Conservation (phyloP, 306 rosid species). For the Ceratonia siliqua region DNA sequence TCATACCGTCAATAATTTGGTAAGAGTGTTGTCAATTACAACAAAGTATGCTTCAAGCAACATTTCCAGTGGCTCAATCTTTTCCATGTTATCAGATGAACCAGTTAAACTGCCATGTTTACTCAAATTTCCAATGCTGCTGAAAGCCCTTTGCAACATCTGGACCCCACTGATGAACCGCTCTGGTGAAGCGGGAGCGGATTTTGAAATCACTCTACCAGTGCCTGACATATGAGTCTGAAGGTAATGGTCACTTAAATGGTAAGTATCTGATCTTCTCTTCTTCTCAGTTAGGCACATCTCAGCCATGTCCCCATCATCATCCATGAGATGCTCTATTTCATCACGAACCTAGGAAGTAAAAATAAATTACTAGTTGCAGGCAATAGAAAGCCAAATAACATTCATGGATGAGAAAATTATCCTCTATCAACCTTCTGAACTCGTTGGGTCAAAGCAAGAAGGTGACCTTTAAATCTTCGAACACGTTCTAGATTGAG, state of each 20-base stretch:
- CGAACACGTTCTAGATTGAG: constrained; percentile 87
- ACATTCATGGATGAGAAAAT: constrained; percentile 25
- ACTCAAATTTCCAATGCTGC: constrained; percentile 60
- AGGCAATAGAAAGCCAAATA: constrained; percentile 7
- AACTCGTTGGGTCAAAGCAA: constrained; percentile 88
- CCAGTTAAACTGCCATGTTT: constrained; percentile 60
- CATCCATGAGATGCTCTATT: constrained; percentile 99
- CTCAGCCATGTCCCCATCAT: constrained; percentile 99
- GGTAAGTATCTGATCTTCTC: constrained; percentile 52
- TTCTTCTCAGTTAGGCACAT: constrained; percentile 96
- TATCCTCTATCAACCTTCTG: constrained; percentile 63
- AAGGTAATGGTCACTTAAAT: constrained; percentile 44
- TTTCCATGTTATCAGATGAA: constrained; percentile 65
- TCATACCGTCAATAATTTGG: constrained; percentile 76
- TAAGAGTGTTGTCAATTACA: constrained; percentile 89
- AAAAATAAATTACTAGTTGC: constrained; percentile 22
- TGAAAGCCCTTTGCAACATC: constrained; percentile 76
- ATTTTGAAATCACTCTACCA: constrained; percentile 48
- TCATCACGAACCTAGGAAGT: constrained; percentile 86
- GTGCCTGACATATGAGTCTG: constrained; percentile 35
- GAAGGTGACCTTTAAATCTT: constrained; percentile 92
- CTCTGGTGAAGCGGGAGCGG: constrained; percentile 85
- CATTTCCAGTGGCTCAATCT: constrained; percentile 84
- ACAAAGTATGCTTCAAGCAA: constrained; percentile 94
- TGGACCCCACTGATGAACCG: constrained; percentile 48